Evolutionary conservation across 257 asterid species (phyloP), one percentile per base, ranked within the genome.

Genomic region (Lycium ferocissimum): DNA sequence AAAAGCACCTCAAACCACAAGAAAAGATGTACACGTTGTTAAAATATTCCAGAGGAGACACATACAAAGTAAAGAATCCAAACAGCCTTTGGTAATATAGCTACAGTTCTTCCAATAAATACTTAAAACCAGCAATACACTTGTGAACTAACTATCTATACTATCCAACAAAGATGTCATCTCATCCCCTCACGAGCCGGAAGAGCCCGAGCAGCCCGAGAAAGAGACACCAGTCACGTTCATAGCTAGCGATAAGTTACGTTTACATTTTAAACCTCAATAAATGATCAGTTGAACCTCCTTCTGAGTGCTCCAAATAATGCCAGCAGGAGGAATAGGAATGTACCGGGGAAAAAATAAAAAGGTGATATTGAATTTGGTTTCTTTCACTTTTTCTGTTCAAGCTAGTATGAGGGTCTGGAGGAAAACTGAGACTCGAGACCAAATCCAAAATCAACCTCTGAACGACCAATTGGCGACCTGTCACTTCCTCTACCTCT

Each of bases 391-490:
- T 11, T 47, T 61, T 20, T 20, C 45, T 22, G 81, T 43, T 49
- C 38, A 14, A 26, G 63, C 47, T 76, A 76, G 82, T 51, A 51
- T 22, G 82, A 51, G 47, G 63, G 82, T 51, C 63, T 76, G 47
- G 82, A 76, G 63, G 47, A 49, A 76, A 76, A 26, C n/a, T 76
- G 82, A 15, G 58, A 47, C 65, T 85, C 58, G 43, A 79, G 5
- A 71, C 85, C 85, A 72, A 81, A 80, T n/a, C 85, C 85, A 69
- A 85, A 85, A 49, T 83, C 80, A 81, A 70, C 70, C 45, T 80
- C 67, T 35, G 83, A 61, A 57, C 82, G 80, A 66, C 62, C 75
- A 33, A 35, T 57, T 40, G 85, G 76, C 7, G 58, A 84, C 72
- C 53, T 70, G 43, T 49, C 58, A 80, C 80, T 81, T 63, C 63